Conservation (phyloP, 805 yeast genomes). For the Candida koratica region DNA sequence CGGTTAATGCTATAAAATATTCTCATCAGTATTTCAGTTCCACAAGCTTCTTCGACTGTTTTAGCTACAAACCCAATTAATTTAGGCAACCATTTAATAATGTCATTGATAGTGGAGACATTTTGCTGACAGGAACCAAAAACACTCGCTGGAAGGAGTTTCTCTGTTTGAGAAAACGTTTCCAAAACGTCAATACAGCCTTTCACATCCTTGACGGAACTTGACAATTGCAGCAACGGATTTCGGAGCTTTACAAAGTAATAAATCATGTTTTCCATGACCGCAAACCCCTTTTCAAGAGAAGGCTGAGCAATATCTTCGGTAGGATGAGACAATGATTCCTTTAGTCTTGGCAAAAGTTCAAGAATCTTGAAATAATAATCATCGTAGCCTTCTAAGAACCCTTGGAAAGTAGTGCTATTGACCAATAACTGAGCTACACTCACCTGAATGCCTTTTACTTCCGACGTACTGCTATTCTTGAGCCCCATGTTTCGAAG, state of each 20-base stretch:
- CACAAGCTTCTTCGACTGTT: constrained; percentile 12
- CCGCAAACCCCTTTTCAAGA: constrained; percentile 71
- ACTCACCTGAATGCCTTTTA: constrained; percentile 57
- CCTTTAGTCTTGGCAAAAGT: constrained; percentile 72
- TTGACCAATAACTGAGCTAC: constrained; percentile 60
- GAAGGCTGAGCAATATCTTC: constrained; percentile 76
- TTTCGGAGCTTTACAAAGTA: constrained; percentile 52
- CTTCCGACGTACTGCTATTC: constrained; percentile 59
- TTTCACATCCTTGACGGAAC: constrained; percentile 14
- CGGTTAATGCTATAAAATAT: not conserved
- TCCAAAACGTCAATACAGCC: constrained; percentile 13
- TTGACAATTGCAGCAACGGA: constrained; percentile 38
- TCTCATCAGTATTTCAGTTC: constrained; percentile 5
- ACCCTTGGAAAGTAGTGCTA: constrained; percentile 41
- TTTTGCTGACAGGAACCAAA: constrained; percentile 18
- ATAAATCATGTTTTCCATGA: constrained; percentile 65
- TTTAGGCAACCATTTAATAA: constrained; percentile 32
- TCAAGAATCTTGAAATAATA: constrained; percentile 72
- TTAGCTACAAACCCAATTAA: constrained; percentile 33
- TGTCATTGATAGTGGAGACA: constrained; percentile 15
- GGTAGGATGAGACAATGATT: constrained; percentile 54
- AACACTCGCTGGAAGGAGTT: constrained; percentile 15
- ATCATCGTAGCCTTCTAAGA: constrained; percentile 40
- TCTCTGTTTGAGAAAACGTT: constrained; percentile 7
- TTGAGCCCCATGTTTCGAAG: constrained; percentile 74